A percentile compares a stretch with the other conserved stretches of the same genome.
Evolutionary conservation across 2,329 filamentous ascomycete species (phyloP).

Genomic region (Monilinia aucupariae): DNA sequence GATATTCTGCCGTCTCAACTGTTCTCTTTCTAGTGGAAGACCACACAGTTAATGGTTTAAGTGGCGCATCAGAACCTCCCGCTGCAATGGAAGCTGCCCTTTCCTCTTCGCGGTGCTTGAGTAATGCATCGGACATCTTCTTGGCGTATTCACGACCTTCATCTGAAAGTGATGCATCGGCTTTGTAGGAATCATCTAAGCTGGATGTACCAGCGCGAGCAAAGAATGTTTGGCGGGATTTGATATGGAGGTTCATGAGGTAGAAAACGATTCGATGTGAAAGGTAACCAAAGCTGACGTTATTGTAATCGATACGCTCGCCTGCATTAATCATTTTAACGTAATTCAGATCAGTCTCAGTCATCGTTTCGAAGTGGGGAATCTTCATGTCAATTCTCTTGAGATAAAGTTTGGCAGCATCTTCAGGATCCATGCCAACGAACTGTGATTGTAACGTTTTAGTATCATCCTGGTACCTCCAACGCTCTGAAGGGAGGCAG

Average conservation of each 20-base stretch:
- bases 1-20: slow-evolving; percentile 78
- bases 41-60: slow-evolving; percentile 86
- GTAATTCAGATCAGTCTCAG: slow-evolving; percentile 88
- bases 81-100: slow-evolving; percentile 61
- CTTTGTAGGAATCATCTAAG: slow-evolving; percentile 89
- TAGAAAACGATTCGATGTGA: slow-evolving; percentile 98
- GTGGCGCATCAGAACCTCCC: slow-evolving; percentile 60
- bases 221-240: slow-evolving; percentile 89
- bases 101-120: slow-evolving; percentile 80
- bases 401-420: slow-evolving; percentile 88
- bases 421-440: slow-evolving; percentile 82
- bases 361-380: slow-evolving; percentile 94
- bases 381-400: slow-evolving; percentile 87
- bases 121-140: slow-evolving; percentile 78
- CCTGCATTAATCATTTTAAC: slow-evolving; percentile 99
- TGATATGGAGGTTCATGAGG: slow-evolving; percentile 94
- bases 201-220: slow-evolving; percentile 77
- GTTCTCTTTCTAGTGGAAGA: slow-evolving; percentile 88
- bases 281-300: slow-evolving; percentile 92
- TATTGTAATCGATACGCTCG: slow-evolving; percentile 89
- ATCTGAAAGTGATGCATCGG: slow-evolving; percentile 76
- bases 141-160: slow-evolving; percentile 75
- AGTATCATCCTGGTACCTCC: slow-evolving; percentile 5
- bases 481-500: slow-evolving; percentile 3
- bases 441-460: slow-evolving; percentile 51